phyloP scores from a whole-genome alignment of 2,329 filamentous ascomycete species.

The Cucurbitaria berberidis region DNA sequence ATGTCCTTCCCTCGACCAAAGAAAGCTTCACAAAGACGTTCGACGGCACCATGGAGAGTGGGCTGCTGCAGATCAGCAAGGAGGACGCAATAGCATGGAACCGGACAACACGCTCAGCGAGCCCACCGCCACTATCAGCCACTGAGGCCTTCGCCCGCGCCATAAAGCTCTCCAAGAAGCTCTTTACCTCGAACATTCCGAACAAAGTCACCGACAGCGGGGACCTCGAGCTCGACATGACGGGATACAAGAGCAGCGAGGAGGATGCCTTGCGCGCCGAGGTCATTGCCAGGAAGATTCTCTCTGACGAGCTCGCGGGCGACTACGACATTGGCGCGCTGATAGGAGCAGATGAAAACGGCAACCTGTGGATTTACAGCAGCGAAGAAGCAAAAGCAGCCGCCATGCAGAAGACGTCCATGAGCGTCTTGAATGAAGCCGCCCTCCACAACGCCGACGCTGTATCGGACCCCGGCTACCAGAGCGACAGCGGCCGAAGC shows the following conservation, averaged over 20 bases:
- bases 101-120: slow-evolving; percentile 64
- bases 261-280: slow-evolving; percentile 91
- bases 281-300: slow-evolving; percentile 88
- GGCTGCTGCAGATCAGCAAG: slow-evolving; percentile 41
- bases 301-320: slow-evolving; percentile 90
- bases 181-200: slow-evolving; percentile 89
- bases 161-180: slow-evolving; percentile 80
- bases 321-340: slow-evolving; percentile 96
- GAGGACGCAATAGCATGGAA: slow-evolving; percentile 47
- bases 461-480: slow-evolving; percentile 90
- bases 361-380: slow-evolving; percentile 99
- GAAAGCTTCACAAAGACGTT: slow-evolving; percentile 46
- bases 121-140: slow-evolving; percentile 74
- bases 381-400: slow-evolving; percentile 95
- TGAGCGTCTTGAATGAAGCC: slow-evolving; percentile 59
- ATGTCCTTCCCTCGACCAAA: slow-evolving; percentile 56
- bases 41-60: slow-evolving; percentile 26
- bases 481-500: slow-evolving; percentile 79
- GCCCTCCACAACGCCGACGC: slow-evolving; percentile 73
- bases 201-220: slow-evolving; percentile 90
- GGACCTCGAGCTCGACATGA: slow-evolving; percentile 98
- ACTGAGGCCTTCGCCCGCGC: slow-evolving; percentile 83
- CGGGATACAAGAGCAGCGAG: slow-evolving; percentile 91
- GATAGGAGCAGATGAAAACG: slow-evolving; percentile 92
- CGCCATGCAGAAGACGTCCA: slow-evolving; percentile 69